Evolutionary conservation across 805 yeast species (phyloP).

Genomic region (Yamadazyma scolyti): DNA sequence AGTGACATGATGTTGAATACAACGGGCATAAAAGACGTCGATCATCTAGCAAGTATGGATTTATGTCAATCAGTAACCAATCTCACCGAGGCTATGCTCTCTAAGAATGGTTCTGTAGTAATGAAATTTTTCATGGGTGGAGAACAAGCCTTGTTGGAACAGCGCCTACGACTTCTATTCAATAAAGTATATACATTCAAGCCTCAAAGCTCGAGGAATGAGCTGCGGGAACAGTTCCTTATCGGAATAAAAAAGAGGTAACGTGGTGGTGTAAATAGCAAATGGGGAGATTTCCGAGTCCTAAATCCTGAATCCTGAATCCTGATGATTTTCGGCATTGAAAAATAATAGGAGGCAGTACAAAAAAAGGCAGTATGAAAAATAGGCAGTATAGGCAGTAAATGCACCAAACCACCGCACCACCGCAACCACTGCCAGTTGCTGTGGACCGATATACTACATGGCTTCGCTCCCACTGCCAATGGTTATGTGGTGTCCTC

Average conservation of each 20-base stretch:
- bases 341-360: no score
- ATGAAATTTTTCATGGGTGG: constrained; percentile 84
- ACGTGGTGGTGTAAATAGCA: no score
- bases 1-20: constrained; percentile 92
- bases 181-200: constrained; percentile 63
- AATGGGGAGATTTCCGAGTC: no score
- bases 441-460: no score
- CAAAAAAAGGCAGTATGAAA: no score
- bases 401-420: no score
- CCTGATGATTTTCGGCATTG: no score
- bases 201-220: constrained; percentile 76
- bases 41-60: constrained; percentile 84
- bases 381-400: no score
- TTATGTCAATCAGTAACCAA: constrained; percentile 88
- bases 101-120: constrained; percentile 67
- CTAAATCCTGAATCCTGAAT: no score
- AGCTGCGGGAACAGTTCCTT: constrained; percentile 80
- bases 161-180: constrained; percentile 56
- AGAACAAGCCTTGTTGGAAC: constrained; percentile 67
- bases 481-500: no score
- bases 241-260: constrained; percentile 54
- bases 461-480: no score
- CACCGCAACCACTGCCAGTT: no score
- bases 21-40: constrained; percentile 74
- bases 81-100: constrained; percentile 67